Conservation (phyloP, 164 flowering plant species). For the Annona squamosa region DNA sequence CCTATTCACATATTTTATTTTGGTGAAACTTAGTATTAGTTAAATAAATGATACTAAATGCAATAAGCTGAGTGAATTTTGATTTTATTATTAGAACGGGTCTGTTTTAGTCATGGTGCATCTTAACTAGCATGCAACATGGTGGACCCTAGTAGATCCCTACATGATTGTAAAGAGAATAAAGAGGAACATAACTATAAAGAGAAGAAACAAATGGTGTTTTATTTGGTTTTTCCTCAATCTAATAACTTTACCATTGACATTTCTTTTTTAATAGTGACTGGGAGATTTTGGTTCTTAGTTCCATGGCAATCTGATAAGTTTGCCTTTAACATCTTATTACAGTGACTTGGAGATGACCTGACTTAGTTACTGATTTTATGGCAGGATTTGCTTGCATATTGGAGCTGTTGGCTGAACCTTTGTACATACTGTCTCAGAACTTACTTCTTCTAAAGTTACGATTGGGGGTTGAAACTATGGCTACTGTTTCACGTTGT, state of each 20-base stretch:
- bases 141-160: too few species aligned
- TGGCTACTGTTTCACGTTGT: constrained; percentile 76
- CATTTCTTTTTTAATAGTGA: too few species aligned
- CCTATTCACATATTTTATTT: too few species aligned
- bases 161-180: too few species aligned
- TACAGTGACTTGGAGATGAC: background rate
- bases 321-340: background rate
- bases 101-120: too few species aligned
- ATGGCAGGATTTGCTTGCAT: constrained; percentile 81
- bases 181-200: too few species aligned
- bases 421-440: constrained; percentile 87
- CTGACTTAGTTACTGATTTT: background rate
- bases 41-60: too few species aligned
- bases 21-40: too few species aligned
- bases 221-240: background rate
- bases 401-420: constrained; percentile 87
- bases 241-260: background rate
- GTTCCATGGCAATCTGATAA: background rate
- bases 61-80: too few species aligned
- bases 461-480: constrained; percentile 69
- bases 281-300: too few species aligned
- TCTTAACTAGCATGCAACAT: too few species aligned
- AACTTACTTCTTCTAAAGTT: constrained; percentile 66
- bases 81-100: too few species aligned
- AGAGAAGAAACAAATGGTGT: background rate